Conservation (phyloP, 2,329 filamentous ascomycete genomes). For the Coleophoma cylindrospora region DNA sequence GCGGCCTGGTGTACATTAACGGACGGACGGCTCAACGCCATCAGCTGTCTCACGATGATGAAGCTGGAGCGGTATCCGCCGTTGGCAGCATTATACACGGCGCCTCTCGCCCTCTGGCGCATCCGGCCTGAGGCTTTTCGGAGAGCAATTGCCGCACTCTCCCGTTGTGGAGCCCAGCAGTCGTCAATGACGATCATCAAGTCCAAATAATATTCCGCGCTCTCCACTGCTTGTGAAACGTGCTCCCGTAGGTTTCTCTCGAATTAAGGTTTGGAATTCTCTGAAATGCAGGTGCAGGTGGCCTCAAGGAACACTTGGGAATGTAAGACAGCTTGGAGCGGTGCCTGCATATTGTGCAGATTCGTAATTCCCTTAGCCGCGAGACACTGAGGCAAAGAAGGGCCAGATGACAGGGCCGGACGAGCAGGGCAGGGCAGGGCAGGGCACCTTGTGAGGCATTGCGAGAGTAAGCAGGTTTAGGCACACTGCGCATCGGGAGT, state of each 20-base stretch:
- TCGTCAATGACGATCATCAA: not conserved
- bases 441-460: not conserved
- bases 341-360: constrained; percentile 1
- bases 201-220: not conserved
- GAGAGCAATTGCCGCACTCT: not conserved
- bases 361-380: not conserved
- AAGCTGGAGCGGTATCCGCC: not conserved
- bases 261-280: not conserved
- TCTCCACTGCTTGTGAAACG: not conserved
- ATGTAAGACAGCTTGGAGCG: not conserved
- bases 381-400: too few relatives aligned
- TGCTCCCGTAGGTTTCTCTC: not conserved
- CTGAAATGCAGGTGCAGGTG: not conserved
- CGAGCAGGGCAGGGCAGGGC: not conserved
- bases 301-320: not conserved
- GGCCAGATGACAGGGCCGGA: not conserved
- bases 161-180: not conserved
- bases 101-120: not conserved
- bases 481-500: not conserved
- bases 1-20: not conserved
- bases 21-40: not conserved
- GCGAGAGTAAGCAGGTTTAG: not conserved
- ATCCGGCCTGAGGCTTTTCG: not conserved
- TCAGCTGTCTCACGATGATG: not conserved
- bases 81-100: not conserved